Conservation (phyloP, 805 yeast genomes). For the Maudiozyma turicensis region DNA sequence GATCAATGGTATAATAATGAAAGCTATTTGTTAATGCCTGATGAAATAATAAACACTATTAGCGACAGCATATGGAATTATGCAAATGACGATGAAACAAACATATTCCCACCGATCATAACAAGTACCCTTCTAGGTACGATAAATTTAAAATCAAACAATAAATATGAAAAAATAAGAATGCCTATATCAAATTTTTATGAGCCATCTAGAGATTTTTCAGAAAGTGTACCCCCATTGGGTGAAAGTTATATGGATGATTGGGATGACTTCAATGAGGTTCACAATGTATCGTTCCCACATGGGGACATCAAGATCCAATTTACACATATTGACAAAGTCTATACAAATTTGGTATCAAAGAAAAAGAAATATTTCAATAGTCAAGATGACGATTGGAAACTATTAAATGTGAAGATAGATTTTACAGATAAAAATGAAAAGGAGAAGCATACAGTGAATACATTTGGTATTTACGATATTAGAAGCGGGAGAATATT, state of each 20-base stretch:
- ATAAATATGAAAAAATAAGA: conserved; percentile 9
- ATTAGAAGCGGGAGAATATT: conserved; percentile 56
- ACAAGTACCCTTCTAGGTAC: conserved; percentile 40
- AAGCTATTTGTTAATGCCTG: conserved; percentile 49
- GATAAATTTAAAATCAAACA: conserved; percentile 23
- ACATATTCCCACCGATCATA: conserved; percentile 35
- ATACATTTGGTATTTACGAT: conserved; percentile 54
- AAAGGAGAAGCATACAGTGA: conserved; percentile 39
- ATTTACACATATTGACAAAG: conserved; percentile 16
- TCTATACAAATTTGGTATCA: conserved; percentile 11
- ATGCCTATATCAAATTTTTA: conserved; percentile 31
- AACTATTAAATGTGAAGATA: conserved; percentile 30
- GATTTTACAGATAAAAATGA: conserved; percentile 38
- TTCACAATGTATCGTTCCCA: conserved; percentile 24
- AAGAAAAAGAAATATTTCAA: conserved; percentile 20
- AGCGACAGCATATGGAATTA: conserved; percentile 41
- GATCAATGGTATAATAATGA: conserved; percentile 41
- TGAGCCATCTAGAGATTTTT: conserved; percentile 22
- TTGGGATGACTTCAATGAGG: conserved; percentile 14
- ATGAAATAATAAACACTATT: conserved; percentile 41
- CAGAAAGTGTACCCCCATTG: conserved; percentile 18
- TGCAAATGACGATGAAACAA: conserved; percentile 15
- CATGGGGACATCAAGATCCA: conserved; percentile 20
- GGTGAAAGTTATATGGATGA: conserved; percentile 21
- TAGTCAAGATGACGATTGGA: conserved; percentile 30